A percentile compares a stretch with the other conserved stretches of the same genome.
Evolutionary conservation across 495 filamentous ascomycete genomes (phyloP).

Genomic region (Penicillium antarcticum): DNA sequence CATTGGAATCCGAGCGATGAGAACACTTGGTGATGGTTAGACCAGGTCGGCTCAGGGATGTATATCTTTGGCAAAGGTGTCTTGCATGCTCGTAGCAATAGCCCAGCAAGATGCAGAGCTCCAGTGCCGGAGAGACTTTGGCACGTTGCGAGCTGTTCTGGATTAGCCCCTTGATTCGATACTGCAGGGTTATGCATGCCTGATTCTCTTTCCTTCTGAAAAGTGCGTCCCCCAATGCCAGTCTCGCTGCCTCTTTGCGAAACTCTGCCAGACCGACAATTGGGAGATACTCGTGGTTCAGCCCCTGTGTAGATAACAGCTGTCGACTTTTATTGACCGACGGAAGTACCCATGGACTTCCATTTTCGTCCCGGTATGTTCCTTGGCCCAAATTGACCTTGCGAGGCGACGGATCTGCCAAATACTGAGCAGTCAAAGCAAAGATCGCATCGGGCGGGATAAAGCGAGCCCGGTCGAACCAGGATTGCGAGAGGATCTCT

Average conservation of each 20-base stretch:
- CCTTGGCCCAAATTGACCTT: conserved; percentile 39
- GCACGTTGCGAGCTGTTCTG: conserved; percentile 24
- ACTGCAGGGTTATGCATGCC: conserved; percentile 1
- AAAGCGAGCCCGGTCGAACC: conserved; percentile 20
- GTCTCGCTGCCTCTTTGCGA: conserved; percentile 15
- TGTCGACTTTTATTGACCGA: conserved; percentile 23
- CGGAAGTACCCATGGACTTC: conserved; percentile 40
- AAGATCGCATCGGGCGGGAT: conserved; percentile 38
- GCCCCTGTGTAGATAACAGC: neutral
- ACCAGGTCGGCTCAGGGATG: conserved; percentile 35
- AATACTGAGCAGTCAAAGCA: conserved; percentile 29
- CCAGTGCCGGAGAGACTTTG: conserved; percentile 87
- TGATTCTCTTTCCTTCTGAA: conserved; percentile 6
- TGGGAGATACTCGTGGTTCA: conserved; percentile 28
- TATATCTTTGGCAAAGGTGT: conserved; percentile 22
- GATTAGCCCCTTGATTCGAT: neutral
- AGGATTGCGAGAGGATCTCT: neutral
- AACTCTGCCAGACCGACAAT: conserved; percentile 31
- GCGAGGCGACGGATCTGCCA: conserved; percentile 20
- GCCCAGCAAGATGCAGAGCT: conserved; percentile 74
- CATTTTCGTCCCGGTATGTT: conserved; percentile 37
- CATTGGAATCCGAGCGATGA: conserved; percentile 27
- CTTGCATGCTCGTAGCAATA: conserved; percentile 56
- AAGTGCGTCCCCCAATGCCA: conserved; percentile 20
- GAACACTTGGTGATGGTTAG: conserved; percentile 39